Percentiles rank a stretch among this genome's conserved stretches.
Evolutionary conservation across 805 yeast species (phyloP).

Genomic region (Candida nemodendra): DNA sequence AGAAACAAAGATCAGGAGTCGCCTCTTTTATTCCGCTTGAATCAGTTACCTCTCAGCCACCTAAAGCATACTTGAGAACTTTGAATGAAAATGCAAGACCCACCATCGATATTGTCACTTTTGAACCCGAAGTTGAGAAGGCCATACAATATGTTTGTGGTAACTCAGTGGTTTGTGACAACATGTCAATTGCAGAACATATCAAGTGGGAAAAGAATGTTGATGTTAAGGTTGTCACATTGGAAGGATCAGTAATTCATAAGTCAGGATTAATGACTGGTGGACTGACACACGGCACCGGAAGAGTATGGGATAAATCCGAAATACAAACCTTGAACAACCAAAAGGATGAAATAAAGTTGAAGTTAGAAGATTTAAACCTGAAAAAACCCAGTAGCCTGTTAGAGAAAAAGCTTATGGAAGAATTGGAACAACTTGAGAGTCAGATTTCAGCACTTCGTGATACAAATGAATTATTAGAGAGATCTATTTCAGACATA

Average conservation of each 20-base stretch:
- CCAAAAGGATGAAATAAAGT: constrained; percentile 50
- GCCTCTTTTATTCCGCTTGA: constrained; percentile 90
- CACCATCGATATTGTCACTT: constrained; percentile 70
- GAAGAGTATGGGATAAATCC: constrained; percentile 69
- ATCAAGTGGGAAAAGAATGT: constrained; percentile 65
- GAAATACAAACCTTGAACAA: constrained; percentile 55
- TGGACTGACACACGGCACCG: constrained; percentile 59
- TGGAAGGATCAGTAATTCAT: constrained; percentile 83
- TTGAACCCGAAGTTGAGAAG: constrained; percentile 62
- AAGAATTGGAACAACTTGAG: constrained; percentile 52
- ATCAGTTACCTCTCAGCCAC: constrained; percentile 57
- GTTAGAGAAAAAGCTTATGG: constrained; percentile 54
- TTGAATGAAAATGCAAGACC: constrained; percentile 58
- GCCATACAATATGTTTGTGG: constrained; percentile 83
- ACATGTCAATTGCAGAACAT: constrained; percentile 61
- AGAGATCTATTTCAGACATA: constrained; percentile 31
- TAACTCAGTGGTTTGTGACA: constrained; percentile 74
- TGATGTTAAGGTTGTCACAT: constrained; percentile 67
- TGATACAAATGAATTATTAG: constrained; percentile 25
- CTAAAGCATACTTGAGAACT: constrained; percentile 54
- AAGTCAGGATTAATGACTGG: constrained; percentile 92
- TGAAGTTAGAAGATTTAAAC: constrained; percentile 42
- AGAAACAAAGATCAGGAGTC: constrained; percentile 80
- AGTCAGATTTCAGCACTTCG: constrained; percentile 28
- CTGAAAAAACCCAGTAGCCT: constrained; percentile 50